Evolutionary conservation across 2,329 filamentous ascomycete genomes (phyloP), one percentile per base, ranked within the genome.

Genomic region (Fusarium sp.): DNA sequence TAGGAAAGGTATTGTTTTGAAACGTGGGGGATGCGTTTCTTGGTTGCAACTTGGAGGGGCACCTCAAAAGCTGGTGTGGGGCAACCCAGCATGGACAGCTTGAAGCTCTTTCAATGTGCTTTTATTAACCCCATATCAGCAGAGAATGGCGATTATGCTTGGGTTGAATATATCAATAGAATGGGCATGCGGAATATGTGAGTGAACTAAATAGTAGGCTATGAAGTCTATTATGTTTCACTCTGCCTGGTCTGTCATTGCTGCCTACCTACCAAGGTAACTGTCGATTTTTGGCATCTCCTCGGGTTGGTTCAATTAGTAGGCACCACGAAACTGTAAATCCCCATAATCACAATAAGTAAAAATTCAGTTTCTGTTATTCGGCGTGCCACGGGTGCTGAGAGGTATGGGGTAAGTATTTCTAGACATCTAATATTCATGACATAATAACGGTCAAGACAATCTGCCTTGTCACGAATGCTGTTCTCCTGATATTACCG

Each of bases 31-130:
- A 42, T 53, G 33, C 35, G 25, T 39, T 47, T 45, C 48, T 49
- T 42, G 37, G 29, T 42, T 68, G 31, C 14, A 33, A 33, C 13
- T 33, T 35, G 66, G 66, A 69, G 66, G 66, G 66, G 61, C 39
- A 58, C 37, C 48, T 60, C 17, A 35, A 37, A 29, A 68, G 66
- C 66, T 68, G 37, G 31, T 62, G 65, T 59, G 66, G 66, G 66
- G 66, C 63, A 67, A 43, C 21, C 33, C 14, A 29, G 42, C 10
- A n/a, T n/a, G n/a, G n/a, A 41, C 41, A 63, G 46, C 42, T 65
- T 50, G 37, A 46, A 58, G 62, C 39, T 41, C 39, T 29, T 61
- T 21, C n/a, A 21, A 58, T 20, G 31, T 17, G 39, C 11, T 33
- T n/a, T 37, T 33, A 4, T 33, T 33, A 41, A 25, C 9, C n/a